Evolutionary conservation across 2,329 filamentous ascomycete species (phyloP).

Genomic region (Curvularia verruculosa): DNA sequence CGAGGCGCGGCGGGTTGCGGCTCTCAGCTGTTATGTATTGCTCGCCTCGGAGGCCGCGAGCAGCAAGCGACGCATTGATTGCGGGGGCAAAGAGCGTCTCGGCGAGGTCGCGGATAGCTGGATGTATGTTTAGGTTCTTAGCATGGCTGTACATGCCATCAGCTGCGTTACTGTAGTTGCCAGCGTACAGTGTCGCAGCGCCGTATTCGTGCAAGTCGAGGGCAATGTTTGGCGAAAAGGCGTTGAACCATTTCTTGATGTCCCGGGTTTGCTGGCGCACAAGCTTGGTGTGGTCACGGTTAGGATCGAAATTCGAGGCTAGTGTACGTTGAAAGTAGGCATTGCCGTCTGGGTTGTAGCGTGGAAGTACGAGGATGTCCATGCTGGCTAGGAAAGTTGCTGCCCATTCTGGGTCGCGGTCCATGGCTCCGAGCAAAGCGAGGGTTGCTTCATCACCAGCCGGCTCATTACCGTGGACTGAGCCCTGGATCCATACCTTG

Average conservation of each 20-base stretch:
- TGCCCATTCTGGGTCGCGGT: slow-evolving; percentile 42
- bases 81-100: slow-evolving; percentile 44
- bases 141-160: slow-evolving; percentile 47
- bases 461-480: slow-evolving; percentile 48
- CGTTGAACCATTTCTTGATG: slow-evolving; percentile 42
- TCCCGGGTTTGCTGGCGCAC: slow-evolving; percentile 44
- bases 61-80: slow-evolving; percentile 37
- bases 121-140: slow-evolving; percentile 48
- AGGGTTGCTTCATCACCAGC: slow-evolving; percentile 47
- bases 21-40: slow-evolving; percentile 42
- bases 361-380: slow-evolving; percentile 45
- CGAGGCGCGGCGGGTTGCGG: slow-evolving; percentile 30
- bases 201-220: slow-evolving; percentile 49
- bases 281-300: slow-evolving; percentile 48
- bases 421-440: slow-evolving; percentile 46
- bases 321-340: slow-evolving; percentile 46
- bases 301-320: slow-evolving; percentile 48
- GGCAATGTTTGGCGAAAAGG: slow-evolving; percentile 43
- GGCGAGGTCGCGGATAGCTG: slow-evolving; percentile 41
- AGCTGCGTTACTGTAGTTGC: slow-evolving; percentile 42
- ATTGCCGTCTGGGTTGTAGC: slow-evolving; percentile 49
- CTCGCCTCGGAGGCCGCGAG: slow-evolving; percentile 40
- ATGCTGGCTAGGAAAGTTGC: slow-evolving; percentile 38
- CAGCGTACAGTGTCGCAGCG: slow-evolving; percentile 33
- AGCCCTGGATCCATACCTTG: slow-evolving; percentile 47